Evolutionary conservation across 2,329 filamentous ascomycete genomes (phyloP).

Genomic region (Stachybotrys elegans): DNA sequence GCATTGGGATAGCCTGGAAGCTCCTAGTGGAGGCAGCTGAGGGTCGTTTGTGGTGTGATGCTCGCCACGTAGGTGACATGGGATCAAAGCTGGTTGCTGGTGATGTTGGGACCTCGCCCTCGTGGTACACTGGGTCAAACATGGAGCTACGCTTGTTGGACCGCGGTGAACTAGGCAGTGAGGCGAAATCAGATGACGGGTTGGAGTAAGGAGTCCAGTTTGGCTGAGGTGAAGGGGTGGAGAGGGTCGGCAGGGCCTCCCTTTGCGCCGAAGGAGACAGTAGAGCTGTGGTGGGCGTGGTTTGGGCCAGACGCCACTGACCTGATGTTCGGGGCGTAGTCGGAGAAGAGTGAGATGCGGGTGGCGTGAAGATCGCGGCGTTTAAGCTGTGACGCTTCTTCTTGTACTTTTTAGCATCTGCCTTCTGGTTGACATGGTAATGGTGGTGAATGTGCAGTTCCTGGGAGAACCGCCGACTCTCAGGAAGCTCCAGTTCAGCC

Average conservation of each 20-base stretch:
- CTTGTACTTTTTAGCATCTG: conserved; percentile 58
- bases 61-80: conserved; percentile 53
- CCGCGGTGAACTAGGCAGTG: conserved; percentile 74
- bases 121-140: conserved; percentile 63
- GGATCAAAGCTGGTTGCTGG: conserved; percentile 74
- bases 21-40: conserved; percentile 52
- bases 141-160: conserved; percentile 70
- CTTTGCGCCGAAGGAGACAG: conserved; percentile 37
- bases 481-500: conserved; percentile 51
- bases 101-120: conserved; percentile 70
- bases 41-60: conserved; percentile 47
- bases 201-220: conserved; percentile 48
- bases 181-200: conserved; percentile 65
- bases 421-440: conserved; percentile 68
- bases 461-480: conserved; percentile 43
- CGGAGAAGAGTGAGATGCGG: conserved; percentile 31
- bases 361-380: conserved; percentile 56
- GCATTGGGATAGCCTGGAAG: conserved; percentile 33
- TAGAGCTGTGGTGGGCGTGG: conserved; percentile 33
- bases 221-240: conserved; percentile 40
- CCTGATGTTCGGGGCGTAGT: conserved; percentile 35
- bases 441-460: conserved; percentile 93
- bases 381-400: conserved; percentile 67
- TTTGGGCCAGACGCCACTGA: conserved; percentile 30
- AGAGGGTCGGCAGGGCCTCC: conserved; percentile 47